A percentile compares a stretch with the other conserved stretches of the same genome.
Evolutionary conservation across 208 protist species (phyloP).

Genomic region (Crithidia brevicula): DNA sequence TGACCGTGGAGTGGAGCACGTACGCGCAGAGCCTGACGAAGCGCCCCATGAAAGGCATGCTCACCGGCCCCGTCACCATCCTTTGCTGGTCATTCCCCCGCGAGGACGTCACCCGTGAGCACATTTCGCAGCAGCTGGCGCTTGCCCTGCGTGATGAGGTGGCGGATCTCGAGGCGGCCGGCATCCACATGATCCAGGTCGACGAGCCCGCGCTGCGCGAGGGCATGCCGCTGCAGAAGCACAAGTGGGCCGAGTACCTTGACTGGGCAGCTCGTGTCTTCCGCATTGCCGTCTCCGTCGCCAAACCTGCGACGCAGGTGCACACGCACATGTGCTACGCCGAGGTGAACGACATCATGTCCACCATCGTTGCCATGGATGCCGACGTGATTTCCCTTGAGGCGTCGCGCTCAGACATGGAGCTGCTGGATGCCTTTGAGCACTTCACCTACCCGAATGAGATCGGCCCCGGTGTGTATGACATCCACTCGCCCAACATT

Average conservation of each 20-base stretch:
- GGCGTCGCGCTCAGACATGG: slow-evolving; percentile 77
- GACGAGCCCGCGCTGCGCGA: slow-evolving; percentile 91
- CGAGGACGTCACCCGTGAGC: slow-evolving; percentile 68
- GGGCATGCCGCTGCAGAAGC: slow-evolving; percentile 73
- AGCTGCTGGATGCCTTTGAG: slow-evolving; percentile 75
- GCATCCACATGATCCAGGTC: slow-evolving; percentile 83
- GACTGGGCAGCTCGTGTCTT: slow-evolving; percentile 84
- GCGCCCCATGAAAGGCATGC: slow-evolving; percentile 88
- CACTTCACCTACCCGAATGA: slow-evolving; percentile 77
- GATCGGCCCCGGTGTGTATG: slow-evolving; percentile 90
- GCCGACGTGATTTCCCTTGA: slow-evolving; percentile 91
- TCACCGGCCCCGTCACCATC: slow-evolving; percentile 92
- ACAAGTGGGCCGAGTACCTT: slow-evolving; percentile 77
- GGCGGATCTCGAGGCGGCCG: slow-evolving; percentile 68
- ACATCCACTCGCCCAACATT: slow-evolving; percentile 90
- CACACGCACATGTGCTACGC: slow-evolving; percentile 92
- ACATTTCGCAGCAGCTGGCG: slow-evolving; percentile 71
- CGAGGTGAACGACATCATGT: slow-evolving; percentile 91
- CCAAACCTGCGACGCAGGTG: slow-evolving; percentile 71
- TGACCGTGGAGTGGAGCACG: slow-evolving; percentile 78
- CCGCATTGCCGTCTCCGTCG: slow-evolving; percentile 60
- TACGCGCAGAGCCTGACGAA: slow-evolving; percentile 82
- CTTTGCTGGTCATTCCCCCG: slow-evolving; percentile 91
- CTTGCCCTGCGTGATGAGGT: slow-evolving; percentile 91
- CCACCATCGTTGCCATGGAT: slow-evolving; percentile 82